Conservation (phyloP, 2,329 filamentous ascomycete genomes). For the Microdochium bolleyi region DNA sequence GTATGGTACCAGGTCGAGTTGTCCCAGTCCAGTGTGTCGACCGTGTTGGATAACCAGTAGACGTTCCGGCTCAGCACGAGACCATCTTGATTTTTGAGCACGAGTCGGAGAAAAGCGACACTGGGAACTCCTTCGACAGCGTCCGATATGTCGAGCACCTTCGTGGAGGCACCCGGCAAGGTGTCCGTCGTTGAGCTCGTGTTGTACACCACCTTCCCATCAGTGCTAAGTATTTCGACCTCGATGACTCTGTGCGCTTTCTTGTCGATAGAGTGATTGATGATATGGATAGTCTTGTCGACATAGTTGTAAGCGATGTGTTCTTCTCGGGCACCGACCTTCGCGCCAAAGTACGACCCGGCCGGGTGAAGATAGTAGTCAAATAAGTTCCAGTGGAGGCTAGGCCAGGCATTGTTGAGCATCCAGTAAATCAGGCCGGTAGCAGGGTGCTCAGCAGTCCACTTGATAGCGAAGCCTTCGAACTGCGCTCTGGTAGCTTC, state of each 20-base stretch:
- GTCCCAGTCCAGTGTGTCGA: slow-evolving; percentile 46
- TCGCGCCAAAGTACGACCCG: slow-evolving; percentile 52
- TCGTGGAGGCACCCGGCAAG: slow-evolving; percentile 34
- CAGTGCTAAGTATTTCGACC: slow-evolving; percentile 39
- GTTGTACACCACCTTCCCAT: slow-evolving; percentile 33
- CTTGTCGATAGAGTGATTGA: slow-evolving; percentile 41
- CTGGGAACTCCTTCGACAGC: slow-evolving; percentile 25
- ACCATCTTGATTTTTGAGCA: slow-evolving; percentile 25
- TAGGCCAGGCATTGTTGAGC: slow-evolving; percentile 58
- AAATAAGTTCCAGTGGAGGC: slow-evolving; percentile 57
- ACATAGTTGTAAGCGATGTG: slow-evolving; percentile 49
- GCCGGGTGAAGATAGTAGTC: slow-evolving; percentile 53
- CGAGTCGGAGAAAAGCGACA: slow-evolving; percentile 41
- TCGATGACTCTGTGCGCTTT: slow-evolving; percentile 31
- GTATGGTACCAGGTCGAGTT: slow-evolving; percentile 52
- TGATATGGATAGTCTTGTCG: slow-evolving; percentile 35
- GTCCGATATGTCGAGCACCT: slow-evolving; percentile 20
- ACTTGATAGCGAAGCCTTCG: slow-evolving; percentile 45
- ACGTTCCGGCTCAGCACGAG: slow-evolving; percentile 44
- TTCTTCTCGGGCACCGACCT: slow-evolving; percentile 39
- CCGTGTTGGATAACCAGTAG: slow-evolving; percentile 44
- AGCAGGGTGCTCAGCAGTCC: slow-evolving; percentile 41
- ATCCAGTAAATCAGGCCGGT: slow-evolving; percentile 62
- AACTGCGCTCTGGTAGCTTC: slow-evolving; percentile 54
- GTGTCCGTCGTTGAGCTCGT: slow-evolving; percentile 23